phyloP scores from a whole-genome alignment of 2,329 filamentous ascomycete genomes.

The Talaromyces sp. region DNA sequence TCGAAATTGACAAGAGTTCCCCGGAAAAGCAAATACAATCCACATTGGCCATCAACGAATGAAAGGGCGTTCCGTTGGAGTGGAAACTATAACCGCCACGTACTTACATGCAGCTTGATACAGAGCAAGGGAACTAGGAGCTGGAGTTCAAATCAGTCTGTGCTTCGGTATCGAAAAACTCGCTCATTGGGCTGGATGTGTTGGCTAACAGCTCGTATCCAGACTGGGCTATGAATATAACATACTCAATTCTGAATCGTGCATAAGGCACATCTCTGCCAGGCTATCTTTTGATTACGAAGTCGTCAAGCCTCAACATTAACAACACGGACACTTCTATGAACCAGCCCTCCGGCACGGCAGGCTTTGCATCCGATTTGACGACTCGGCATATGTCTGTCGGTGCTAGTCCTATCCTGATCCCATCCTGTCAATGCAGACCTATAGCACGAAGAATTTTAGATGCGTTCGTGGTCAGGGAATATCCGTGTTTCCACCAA shows the following conservation, averaged over 20 bases:
- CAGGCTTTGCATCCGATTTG: not conserved
- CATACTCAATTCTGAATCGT: constrained; percentile 9
- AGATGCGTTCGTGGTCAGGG: not conserved
- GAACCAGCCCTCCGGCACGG: not conserved
- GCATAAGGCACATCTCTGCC: not conserved
- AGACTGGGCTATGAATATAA: not conserved
- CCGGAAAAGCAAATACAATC: constrained; percentile 8
- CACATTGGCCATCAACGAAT: not conserved
- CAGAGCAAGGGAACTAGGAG: not conserved
- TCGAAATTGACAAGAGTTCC: not conserved
- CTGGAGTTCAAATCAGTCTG: not conserved
- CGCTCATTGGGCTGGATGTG: not conserved
- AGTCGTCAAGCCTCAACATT: not conserved
- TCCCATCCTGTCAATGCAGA: not conserved
- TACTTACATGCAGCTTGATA: not conserved
- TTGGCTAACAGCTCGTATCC: not conserved
- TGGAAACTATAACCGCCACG: not conserved
- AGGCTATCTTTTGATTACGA: not conserved
- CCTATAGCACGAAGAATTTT: not conserved
- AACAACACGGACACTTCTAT: not conserved
- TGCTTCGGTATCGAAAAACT: not conserved
- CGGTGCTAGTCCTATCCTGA: not conserved
- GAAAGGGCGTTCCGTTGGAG: not conserved
- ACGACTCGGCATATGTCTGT: not conserved
- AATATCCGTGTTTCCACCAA: not conserved